Evolutionary conservation across 345 rosid genomes (phyloP).

Genomic region (Ceriops zippeliana): DNA sequence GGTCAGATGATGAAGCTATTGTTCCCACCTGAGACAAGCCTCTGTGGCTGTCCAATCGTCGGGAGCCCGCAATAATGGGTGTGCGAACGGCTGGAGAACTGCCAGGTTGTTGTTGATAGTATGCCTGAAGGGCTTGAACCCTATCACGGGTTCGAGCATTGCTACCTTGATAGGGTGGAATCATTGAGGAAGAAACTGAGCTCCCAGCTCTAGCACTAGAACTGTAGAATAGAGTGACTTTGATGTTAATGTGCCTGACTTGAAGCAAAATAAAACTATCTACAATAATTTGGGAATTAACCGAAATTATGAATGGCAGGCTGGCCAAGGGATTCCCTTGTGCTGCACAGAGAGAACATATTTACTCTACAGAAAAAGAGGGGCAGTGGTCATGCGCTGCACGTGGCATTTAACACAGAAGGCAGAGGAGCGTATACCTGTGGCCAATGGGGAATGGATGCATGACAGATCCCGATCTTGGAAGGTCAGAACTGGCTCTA

Average conservation of each 20-base stretch:
- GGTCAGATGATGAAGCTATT: constrained; percentile 65
- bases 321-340: neutral
- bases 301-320: too few relatives aligned
- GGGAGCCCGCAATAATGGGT: constrained; percentile 45
- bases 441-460: constrained; percentile 77
- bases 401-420: neutral
- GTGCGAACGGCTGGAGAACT: constrained; percentile 48
- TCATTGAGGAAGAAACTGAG: constrained; percentile 58
- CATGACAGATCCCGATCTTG: constrained; percentile 70
- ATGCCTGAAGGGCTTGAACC: constrained; percentile 91
- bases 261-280: neutral
- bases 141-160: constrained; percentile 80
- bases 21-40: constrained; percentile 54
- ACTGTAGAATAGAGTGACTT: constrained; percentile 29
- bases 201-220: constrained; percentile 67
- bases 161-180: constrained; percentile 86
- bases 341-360: neutral
- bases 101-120: constrained; percentile 77
- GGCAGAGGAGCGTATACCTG: constrained; percentile 44
- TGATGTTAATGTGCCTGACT: neutral
- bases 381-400: neutral
- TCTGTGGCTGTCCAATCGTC: constrained; percentile 54
- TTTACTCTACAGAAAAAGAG: neutral
- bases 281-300: too few relatives aligned
- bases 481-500: constrained; percentile 54